Percentiles rank a stretch among this genome's conserved stretches.
Conservation (phyloP, 148 eudicot genomes). For the Camellia sinensis region DNA sequence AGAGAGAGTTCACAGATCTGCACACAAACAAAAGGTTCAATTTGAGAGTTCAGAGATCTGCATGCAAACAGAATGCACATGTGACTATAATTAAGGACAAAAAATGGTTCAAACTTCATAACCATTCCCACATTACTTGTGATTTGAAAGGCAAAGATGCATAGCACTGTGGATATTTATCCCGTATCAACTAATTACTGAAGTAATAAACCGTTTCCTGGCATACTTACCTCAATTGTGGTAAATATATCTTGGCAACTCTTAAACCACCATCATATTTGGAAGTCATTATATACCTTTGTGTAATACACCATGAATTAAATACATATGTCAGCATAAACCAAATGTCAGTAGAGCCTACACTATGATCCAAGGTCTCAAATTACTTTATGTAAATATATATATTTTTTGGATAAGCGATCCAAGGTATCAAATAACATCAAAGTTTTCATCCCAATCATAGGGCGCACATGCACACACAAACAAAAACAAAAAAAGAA, state of each 20-base stretch:
- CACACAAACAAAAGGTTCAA: conserved; percentile 17
- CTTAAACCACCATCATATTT: not conserved
- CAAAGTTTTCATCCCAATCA: not conserved
- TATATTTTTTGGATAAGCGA: not conserved
- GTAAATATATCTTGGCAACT: not conserved
- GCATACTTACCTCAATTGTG: not conserved
- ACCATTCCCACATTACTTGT: not conserved
- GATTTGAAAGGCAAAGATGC: not conserved
- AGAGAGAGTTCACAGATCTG: conserved; percentile 67
- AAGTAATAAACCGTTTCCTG: not conserved
- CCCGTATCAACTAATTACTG: not conserved
- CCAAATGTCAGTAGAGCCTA: not conserved
- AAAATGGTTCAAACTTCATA: not conserved
- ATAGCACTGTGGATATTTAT: not conserved
- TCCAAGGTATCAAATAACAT: not conserved
- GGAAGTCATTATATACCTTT: not conserved
- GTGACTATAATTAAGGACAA: not conserved
- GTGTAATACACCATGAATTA: not conserved
- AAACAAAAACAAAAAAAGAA: too few relatives aligned
- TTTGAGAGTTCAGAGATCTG: conserved; percentile 54
- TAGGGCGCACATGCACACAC: too few relatives aligned
- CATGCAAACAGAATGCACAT: conserved; percentile 17
- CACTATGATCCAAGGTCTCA: not conserved
- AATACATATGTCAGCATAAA: not conserved
- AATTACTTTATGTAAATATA: not conserved